Base-by-base conservation (phyloP, 768 basidiomycete genomes). In the Pisolithus tinctorius region DNA sequence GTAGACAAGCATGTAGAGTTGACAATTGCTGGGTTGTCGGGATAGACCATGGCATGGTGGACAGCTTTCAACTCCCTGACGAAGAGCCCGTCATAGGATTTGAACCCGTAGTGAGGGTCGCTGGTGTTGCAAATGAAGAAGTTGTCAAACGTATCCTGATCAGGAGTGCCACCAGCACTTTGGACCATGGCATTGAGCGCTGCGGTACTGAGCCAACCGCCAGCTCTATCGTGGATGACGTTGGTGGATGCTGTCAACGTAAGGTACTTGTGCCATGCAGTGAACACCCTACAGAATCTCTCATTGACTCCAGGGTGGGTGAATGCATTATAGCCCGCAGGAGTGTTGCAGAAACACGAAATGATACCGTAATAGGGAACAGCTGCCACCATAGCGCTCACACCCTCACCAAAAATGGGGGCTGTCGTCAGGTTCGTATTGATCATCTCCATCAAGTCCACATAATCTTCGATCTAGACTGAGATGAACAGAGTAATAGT, bases 181-280 rank as follows among this genome's bases (percentile, higher is more conserved):
- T 20, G 20, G 2, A 20, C 20, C 20, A 20, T 20, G 20, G 20
- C 20, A 10, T 43, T 16, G 9, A 63, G 26, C 0, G 72, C 78
- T 2, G 61, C 50, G 0, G 56, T 52, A 6, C 20, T 20, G 20
- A 20, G 20, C 20, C 20, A 20, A 20, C 20, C 20, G 2, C 20
- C 20, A 20, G 20, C 20, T 20, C 20, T 2, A 20, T 20, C 20
- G 2, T 20, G 20, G 20, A 20, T 20, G 16, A 78, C 77, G n/a
- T 61, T 42, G 38, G 67, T 59, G 0, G 80, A 82, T 4, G 60
- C 69, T 3, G 68, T 63, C 1, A 75, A 74, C 6, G 60, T 58
- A 43, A 84, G 75, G 68, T 67, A 82, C 11, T 49, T 56, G 8
- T 69, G 67, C 80, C 81, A 84, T 20, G 66, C 67, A 43, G 76